These are phyloP conservation scores for Boletus mariae DNA, from an alignment of 1,284 basidiomycete species.

Conservation along the genomic window DNA sequence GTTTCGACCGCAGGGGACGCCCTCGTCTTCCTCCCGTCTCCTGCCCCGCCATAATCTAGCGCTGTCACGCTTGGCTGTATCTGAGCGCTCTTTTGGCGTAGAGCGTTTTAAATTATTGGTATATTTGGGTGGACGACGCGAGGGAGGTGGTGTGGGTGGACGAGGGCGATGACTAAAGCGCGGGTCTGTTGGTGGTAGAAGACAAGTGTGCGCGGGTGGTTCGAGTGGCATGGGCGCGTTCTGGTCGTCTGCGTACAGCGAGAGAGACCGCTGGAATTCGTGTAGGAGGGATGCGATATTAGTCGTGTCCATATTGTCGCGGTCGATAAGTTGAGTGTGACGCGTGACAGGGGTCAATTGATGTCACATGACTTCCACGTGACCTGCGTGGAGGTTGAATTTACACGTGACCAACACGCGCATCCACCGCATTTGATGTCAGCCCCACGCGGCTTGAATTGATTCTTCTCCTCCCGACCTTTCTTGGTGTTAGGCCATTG, in stretches of 20 bases:
- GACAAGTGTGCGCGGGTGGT: background rate
- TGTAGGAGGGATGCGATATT: background rate
- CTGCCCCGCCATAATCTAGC: background rate
- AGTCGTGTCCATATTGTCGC: background rate
- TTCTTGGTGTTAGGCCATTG: conserved; percentile 37
- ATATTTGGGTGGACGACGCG: background rate
- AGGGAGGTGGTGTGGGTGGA: conserved; percentile 14
- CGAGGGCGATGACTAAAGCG: conserved; percentile 1
- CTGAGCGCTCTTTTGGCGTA: background rate
- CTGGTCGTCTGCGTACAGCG: background rate
- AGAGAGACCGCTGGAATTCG: background rate
- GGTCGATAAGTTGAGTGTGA: background rate
- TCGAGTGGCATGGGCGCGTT: background rate
- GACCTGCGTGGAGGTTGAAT: conserved; percentile 22
- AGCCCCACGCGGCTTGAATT: background rate
- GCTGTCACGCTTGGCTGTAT: background rate
- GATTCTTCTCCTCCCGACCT: conserved; percentile 9
- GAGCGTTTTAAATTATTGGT: background rate
- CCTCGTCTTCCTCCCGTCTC: background rate
- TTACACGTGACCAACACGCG: conserved; percentile 34
- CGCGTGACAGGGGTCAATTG: conserved; percentile 21
- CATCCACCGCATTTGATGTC: background rate
- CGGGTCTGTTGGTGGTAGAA: background rate
- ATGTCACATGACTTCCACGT: conserved; percentile 19
- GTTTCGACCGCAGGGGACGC: background rate